Evolutionary conservation across 768 basidiomycete species (phyloP).

Genomic region (Pleurotus eryngii): DNA sequence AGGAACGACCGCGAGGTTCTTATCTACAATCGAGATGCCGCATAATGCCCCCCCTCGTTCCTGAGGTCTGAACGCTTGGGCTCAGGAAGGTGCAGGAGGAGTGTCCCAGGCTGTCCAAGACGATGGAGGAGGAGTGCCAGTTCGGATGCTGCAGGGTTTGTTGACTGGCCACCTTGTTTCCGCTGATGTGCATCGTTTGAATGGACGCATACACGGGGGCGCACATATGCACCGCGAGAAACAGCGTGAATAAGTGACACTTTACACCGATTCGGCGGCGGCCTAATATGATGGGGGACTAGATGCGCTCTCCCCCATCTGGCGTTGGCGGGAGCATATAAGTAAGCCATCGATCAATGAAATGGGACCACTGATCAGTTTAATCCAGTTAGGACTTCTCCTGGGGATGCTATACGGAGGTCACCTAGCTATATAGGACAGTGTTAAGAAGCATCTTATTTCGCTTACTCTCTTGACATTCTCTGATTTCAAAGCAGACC

Average conservation of each 20-base stretch:
- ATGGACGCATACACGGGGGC: no score
- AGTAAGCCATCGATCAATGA: background rate
- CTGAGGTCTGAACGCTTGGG: background rate
- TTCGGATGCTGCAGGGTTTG: background rate
- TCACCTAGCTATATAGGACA: background rate
- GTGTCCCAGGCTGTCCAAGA: background rate
- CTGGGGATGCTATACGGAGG: background rate
- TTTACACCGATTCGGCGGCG: no score
- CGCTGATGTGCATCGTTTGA: background rate
- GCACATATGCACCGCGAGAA: no score
- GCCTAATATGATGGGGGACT: no score
- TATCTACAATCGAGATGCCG: background rate
- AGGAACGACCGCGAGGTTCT: background rate
- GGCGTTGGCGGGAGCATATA: background rate
- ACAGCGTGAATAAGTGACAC: no score
- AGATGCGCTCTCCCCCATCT: no score
- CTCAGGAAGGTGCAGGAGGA: no score
- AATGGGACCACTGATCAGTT: background rate
- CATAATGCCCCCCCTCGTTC: background rate
- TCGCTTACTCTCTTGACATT: background rate
- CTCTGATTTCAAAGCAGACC: no score
- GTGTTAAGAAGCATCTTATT: background rate
- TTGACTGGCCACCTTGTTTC: background rate
- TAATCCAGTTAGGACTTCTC: background rate
- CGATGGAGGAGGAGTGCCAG: background rate